Conservation (phyloP, 202 grass and related monocot genomes). For the Alloteropsis angusta region DNA sequence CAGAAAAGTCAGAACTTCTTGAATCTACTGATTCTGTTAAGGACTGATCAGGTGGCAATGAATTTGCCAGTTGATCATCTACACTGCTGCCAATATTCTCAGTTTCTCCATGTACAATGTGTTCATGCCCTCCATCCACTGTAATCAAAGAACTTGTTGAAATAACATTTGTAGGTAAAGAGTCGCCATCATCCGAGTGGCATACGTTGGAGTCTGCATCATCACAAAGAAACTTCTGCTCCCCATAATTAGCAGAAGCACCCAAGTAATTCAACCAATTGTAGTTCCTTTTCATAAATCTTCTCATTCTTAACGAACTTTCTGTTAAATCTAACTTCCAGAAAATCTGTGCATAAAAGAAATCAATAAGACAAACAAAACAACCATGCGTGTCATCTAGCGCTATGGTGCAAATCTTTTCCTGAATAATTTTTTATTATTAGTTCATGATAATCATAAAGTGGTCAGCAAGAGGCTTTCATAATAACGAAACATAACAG, state of each 20-base stretch:
- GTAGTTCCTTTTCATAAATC: constrained; percentile 92
- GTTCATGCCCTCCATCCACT: constrained; percentile 58
- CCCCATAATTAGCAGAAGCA: constrained; percentile 73
- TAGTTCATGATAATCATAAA: not conserved
- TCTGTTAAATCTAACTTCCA: constrained; percentile 94
- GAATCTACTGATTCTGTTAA: constrained; percentile 49
- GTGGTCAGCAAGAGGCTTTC: not conserved
- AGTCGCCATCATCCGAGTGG: constrained; percentile 23
- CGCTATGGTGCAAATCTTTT: not conserved
- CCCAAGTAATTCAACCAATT: constrained; percentile 83
- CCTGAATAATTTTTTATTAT: not conserved
- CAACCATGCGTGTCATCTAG: not conserved
- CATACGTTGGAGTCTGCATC: constrained; percentile 31
- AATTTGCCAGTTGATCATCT: constrained; percentile 51
- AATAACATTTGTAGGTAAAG: constrained; percentile 38
- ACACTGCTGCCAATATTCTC: constrained; percentile 40
- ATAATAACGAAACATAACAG: constrained; percentile 21
- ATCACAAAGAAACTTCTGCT: constrained; percentile 46
- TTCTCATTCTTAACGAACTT: constrained; percentile 93
- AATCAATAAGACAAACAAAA: not conserved
- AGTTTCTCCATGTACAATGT: constrained; percentile 46
- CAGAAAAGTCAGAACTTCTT: constrained; percentile 66
- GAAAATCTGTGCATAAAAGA: constrained; percentile 44
- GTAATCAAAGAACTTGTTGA: constrained; percentile 58
- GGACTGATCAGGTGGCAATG: constrained; percentile 27